Base-by-base conservation (phyloP, 306 rosid species). In the Quercus mongolica region DNA sequence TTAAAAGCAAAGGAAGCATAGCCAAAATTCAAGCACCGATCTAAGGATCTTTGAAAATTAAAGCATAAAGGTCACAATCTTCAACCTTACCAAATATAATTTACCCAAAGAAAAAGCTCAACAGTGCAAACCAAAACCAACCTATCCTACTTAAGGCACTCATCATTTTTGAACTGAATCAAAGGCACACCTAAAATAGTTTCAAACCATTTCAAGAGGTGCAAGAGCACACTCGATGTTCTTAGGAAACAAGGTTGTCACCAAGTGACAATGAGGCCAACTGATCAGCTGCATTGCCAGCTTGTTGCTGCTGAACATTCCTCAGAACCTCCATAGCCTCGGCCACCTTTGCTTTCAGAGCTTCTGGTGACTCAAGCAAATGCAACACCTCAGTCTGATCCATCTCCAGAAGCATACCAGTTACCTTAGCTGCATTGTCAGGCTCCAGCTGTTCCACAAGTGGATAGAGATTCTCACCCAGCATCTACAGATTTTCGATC, bases 371-470 rank as follows among this genome's bases (percentile, higher is more conserved):
- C 89, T 96, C 99, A 0, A 96, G 99, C 87, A 96, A 84, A 85
- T 96, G 99, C 83, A 96, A 76, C 75, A 96, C 99, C 85, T 96
- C 99, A 54, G 99, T 86, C 82, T 96, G 99, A 85, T 96, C 99
- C 99, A 96, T 96, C 91, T 96, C 99, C 82, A 96, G 85, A 75
- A 96, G 99, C 99, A 96, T 96, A 74, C 99, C 99, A 1, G 99
- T 96, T 31, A 96, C 99, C 86, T 96, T 96, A 6, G 99, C 99
- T 14, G 99, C 98, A 71, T 96, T 90, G 21, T 96, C 99, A 20
- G 93, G 90, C 88, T 96, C 99, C 80, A 96, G 86, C 86, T 91
- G 99, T 23, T 96, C 99, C 90, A 96, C 99, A 1, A 90, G 99
- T 3, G 99, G 99, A 85, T 96, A 96, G 2, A 96, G 99, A 82